These are phyloP conservation scores for Oryza glumipatula DNA, from an alignment of 176 grass and related monocot genomes.

Conservation along the genomic window DNA sequence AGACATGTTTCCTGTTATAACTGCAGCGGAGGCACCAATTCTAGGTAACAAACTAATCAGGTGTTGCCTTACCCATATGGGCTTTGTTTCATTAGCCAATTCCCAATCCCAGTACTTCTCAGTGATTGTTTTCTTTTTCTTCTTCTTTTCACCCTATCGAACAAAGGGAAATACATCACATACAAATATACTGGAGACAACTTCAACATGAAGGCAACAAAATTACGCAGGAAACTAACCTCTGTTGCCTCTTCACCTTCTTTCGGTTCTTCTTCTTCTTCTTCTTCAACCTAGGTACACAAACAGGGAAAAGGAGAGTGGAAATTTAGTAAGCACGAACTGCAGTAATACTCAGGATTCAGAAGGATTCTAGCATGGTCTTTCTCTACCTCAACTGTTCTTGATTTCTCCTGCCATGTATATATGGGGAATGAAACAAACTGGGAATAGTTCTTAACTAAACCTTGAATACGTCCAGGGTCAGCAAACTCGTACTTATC, in stretches of 20 bases:
- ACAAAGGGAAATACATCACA: background rate
- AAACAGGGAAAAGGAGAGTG: slow-evolving; percentile 19
- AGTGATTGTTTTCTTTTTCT: slow-evolving; percentile 74
- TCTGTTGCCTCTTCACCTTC: slow-evolving; percentile 73
- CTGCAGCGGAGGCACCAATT: background rate
- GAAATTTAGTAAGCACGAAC: background rate
- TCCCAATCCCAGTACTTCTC: slow-evolving; percentile 98
- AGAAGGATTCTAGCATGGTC: background rate
- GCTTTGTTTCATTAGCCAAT: slow-evolving; percentile 83
- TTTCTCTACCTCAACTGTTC: slow-evolving; percentile 64
- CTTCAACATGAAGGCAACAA: background rate
- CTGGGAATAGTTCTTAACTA: slow-evolving; percentile 91
- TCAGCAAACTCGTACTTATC: slow-evolving; percentile 81
- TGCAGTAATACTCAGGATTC: background rate
- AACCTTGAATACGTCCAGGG: slow-evolving; percentile 64
- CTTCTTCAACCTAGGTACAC: slow-evolving; percentile 58
- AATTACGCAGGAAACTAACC: slow-evolving; percentile 24
- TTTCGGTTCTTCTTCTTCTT: slow-evolving; percentile 64
- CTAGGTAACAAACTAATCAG: slow-evolving; percentile 3
- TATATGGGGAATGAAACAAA: slow-evolving; percentile 92
- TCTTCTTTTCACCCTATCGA: slow-evolving; percentile 65
- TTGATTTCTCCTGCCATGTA: slow-evolving; percentile 87
- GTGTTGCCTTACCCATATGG: slow-evolving; percentile 68
- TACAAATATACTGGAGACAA: background rate
- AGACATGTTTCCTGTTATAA: slow-evolving; percentile 1